Evolutionary conservation across 345 rosid species (phyloP).

Genomic region (Eucalyptus curtisii): DNA sequence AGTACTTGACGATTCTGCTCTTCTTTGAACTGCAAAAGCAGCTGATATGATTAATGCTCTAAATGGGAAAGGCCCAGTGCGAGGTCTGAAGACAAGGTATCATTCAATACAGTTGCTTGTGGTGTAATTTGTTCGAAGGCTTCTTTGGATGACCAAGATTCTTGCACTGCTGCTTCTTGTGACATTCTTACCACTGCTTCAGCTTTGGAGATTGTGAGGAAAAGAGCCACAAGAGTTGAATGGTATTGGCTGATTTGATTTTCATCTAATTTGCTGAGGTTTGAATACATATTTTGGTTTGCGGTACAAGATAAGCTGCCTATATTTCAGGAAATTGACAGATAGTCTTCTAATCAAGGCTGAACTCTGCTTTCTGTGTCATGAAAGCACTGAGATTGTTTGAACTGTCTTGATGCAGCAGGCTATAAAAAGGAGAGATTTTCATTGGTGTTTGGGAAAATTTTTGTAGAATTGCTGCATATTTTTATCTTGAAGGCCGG

Average conservation of each 20-base stretch:
- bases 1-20: fast-evolving
- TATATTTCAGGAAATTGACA: too few species aligned
- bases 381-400: too few species aligned
- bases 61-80: neutral
- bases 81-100: neutral
- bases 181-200: neutral
- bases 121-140: neutral
- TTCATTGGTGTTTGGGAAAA: too few species aligned
- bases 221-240: neutral
- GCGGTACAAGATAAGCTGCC: neutral
- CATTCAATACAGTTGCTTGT: fast-evolving
- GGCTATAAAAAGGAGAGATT: too few species aligned
- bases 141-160: neutral
- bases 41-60: neutral
- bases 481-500: too few species aligned
- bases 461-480: too few species aligned
- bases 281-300: neutral
- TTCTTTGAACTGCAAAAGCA: neutral
- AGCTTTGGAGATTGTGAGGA: neutral
- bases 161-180: neutral
- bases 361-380: too few species aligned
- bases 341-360: neutral
- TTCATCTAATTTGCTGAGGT: neutral
- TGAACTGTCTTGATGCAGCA: too few species aligned
- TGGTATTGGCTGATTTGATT: neutral